Evolutionary conservation across 768 basidiomycete genomes (phyloP).

Genomic region (Mycena filopes): DNA sequence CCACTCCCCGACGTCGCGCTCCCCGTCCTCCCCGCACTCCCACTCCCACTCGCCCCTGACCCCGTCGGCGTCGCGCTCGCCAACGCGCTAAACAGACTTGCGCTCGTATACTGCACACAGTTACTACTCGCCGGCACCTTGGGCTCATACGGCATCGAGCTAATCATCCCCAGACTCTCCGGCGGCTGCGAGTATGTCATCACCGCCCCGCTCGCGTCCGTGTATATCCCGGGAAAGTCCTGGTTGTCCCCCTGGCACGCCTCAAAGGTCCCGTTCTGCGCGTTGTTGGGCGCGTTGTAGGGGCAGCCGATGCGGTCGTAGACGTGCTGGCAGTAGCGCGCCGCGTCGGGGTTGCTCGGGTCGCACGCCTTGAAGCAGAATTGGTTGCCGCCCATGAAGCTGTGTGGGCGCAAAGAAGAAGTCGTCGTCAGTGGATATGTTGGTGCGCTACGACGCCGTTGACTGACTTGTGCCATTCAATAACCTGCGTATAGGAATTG

Average conservation of each 20-base stretch:
- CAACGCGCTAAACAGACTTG: constrained; percentile 42
- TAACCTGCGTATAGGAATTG: constrained; percentile 61
- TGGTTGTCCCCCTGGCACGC: constrained; percentile 75
- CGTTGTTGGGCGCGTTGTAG: constrained; percentile 78
- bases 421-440: background rate
- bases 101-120: constrained; percentile 45
- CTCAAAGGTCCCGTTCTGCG: constrained; percentile 68
- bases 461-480: constrained; percentile 75
- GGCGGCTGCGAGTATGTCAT: constrained; percentile 58
- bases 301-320: constrained; percentile 79
- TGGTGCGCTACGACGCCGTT: background rate
- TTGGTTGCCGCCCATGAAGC: constrained; percentile 73
- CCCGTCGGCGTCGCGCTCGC: constrained; percentile 11
- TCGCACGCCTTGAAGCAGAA: constrained; percentile 85
- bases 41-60: background rate
- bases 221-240: constrained; percentile 65
- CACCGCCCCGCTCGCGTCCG: constrained; percentile 43
- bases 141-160: constrained; percentile 53
- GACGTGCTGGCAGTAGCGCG: constrained; percentile 74
- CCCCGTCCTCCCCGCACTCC: background rate
- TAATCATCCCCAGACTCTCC: constrained; percentile 54
- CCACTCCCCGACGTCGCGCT: background rate
- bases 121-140: constrained; percentile 51
- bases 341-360: constrained; percentile 59
- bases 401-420: constrained; percentile 37